phyloP scores from a whole-genome alignment of 306 rosid genomes.

The Hippophae tibetana region DNA sequence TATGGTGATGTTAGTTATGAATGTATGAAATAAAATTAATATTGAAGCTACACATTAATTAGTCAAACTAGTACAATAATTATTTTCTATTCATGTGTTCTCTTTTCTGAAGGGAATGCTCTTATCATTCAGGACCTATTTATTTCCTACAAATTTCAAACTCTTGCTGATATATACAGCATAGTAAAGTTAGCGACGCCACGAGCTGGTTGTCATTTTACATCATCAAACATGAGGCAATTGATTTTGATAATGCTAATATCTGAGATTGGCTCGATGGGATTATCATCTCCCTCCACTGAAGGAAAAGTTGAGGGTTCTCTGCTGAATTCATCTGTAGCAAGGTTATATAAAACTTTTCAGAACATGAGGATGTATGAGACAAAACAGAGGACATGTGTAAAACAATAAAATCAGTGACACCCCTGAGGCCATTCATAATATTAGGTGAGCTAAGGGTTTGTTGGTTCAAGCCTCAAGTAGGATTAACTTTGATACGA shows the following conservation, averaged over 20 bases:
- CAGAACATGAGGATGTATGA: background rate
- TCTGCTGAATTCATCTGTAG: conserved; percentile 69
- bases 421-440: conserved; percentile 1
- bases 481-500: too few relatives aligned
- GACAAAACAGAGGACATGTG: background rate
- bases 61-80: too few relatives aligned
- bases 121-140: too few relatives aligned
- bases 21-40: too few relatives aligned
- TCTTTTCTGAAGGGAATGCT: too few relatives aligned
- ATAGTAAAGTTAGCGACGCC: background rate
- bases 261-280: conserved; percentile 42
- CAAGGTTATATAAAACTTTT: background rate
- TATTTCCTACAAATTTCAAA: too few relatives aligned
- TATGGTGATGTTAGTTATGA: too few relatives aligned
- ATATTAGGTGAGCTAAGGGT: background rate
- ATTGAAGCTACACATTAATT: too few relatives aligned
- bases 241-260: background rate
- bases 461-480: too few relatives aligned
- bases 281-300: conserved; percentile 42
- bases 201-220: background rate
- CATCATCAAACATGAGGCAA: conserved; percentile 2
- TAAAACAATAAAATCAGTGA: conserved; percentile 11
- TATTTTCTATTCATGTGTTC: too few relatives aligned
- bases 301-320: conserved; percentile 42
- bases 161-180: too few relatives aligned